Conservation (phyloP, 306 rosid species). For the Prunus davidiana region DNA sequence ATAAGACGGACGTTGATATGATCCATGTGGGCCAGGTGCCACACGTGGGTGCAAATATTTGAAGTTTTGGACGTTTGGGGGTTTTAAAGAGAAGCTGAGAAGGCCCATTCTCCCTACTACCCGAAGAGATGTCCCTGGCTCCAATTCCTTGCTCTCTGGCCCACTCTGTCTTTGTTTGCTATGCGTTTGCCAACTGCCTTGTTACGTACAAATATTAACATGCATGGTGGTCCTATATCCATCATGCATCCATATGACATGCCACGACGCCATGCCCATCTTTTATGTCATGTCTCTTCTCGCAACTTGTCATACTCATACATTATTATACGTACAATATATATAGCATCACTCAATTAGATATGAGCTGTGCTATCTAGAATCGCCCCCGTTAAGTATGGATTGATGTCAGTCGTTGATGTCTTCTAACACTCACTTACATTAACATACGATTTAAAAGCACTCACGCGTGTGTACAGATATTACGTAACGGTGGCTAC, state of each 20-base stretch:
- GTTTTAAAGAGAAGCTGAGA: neutral
- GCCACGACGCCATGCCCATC: neutral
- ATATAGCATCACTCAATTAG: neutral
- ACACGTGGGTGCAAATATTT: neutral
- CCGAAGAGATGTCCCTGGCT: neutral
- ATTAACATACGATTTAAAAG: neutral
- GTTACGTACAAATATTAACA: no score
- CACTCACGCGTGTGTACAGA: neutral
- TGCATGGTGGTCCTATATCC: neutral
- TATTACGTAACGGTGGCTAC: no score
- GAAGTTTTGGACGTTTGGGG: neutral
- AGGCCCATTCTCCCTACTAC: no score
- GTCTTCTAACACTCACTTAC: neutral
- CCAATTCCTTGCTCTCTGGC: neutral
- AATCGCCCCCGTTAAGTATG: neutral
- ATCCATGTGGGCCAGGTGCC: neutral
- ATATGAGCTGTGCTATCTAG: neutral
- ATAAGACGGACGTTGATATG: neutral
- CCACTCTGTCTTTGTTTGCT: no score
- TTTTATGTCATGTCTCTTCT: neutral
- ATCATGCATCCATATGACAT: neutral
- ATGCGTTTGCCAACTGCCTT: no score
- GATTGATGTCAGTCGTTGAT: neutral
- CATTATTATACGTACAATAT: neutral
- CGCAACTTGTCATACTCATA: neutral